These are phyloP conservation scores for Hygrophila difformis DNA, from an alignment of 257 asterid genomes.

Conservation along the genomic window DNA sequence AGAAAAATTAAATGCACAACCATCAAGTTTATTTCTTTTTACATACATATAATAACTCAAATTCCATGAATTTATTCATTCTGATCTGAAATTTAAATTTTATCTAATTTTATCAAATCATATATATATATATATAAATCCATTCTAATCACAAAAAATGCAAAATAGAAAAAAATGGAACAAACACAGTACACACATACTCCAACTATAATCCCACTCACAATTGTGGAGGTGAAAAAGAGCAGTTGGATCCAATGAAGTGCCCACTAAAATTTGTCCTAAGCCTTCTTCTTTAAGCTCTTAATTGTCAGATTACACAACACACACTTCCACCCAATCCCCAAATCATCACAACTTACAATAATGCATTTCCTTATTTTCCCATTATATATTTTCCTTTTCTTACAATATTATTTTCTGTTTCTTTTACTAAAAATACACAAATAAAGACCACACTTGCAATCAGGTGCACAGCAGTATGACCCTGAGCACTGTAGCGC, in stretches of 20 bases:
- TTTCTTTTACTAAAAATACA: neutral
- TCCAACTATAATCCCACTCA: constrained; percentile 10
- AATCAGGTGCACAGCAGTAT: constrained; percentile 9
- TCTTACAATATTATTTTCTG: too few relatives aligned
- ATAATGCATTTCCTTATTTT: too few relatives aligned
- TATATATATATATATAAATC: too few relatives aligned
- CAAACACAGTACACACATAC: neutral
- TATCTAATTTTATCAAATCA: too few relatives aligned
- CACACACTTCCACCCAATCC: constrained; percentile 31
- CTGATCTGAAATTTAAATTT: too few relatives aligned
- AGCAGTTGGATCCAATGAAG: constrained; percentile 20
- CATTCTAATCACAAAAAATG: too few relatives aligned
- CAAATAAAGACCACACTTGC: neutral
- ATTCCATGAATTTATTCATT: too few relatives aligned
- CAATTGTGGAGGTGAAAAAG: neutral
- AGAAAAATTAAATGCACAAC: too few relatives aligned
- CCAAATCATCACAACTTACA: constrained; percentile 16
- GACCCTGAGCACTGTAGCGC: too few relatives aligned
- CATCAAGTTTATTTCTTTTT: too few relatives aligned
- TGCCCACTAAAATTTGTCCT: constrained; percentile 30
- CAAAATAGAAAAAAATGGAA: neutral
- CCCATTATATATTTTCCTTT: too few relatives aligned
- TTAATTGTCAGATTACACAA: constrained; percentile 26
- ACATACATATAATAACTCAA: too few relatives aligned
- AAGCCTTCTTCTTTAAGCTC: constrained; percentile 27